These are phyloP conservation scores for Oryza rufipogon DNA, from an alignment of 176 grass and related monocot genomes.

Conservation along the genomic window DNA sequence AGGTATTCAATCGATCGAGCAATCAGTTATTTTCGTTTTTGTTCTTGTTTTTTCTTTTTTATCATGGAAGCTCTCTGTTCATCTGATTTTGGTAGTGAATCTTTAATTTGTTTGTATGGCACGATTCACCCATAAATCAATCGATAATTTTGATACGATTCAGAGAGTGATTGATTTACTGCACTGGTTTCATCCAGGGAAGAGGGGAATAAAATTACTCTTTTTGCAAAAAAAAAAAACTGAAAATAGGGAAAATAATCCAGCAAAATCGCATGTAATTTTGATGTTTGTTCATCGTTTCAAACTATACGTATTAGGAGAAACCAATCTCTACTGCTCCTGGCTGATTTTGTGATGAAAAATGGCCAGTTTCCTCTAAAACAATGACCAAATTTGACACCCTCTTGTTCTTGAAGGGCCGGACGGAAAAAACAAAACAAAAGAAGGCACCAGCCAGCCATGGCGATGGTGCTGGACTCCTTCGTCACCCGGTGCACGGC, in stretches of 20 bases:
- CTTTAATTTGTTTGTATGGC: background rate
- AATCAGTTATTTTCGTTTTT: background rate
- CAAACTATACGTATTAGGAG: background rate
- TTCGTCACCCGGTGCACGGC: conserved; percentile 50
- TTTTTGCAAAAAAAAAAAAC: conserved; percentile 16
- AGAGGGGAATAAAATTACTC: background rate
- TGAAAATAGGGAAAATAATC: background rate
- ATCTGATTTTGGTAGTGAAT: conserved; percentile 15
- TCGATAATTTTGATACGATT: background rate
- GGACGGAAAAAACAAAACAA: background rate
- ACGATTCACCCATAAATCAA: background rate
- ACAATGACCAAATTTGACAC: background rate
- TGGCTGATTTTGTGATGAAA: background rate
- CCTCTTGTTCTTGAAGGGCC: conserved; percentile 3
- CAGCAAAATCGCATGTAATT: background rate
- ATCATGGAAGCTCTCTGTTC: background rate
- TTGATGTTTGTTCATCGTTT: background rate
- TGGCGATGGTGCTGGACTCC: conserved; percentile 71
- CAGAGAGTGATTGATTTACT: background rate
- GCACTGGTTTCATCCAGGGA: background rate
- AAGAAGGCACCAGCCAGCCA: conserved; percentile 45
- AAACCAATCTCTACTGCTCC: background rate
- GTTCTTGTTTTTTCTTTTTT: background rate
- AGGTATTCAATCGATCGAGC: conserved; percentile 42
- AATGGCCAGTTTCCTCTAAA: background rate